phyloP scores from a whole-genome alignment of 1,284 basidiomycete genomes.

The Microbotryomycetes sp. region DNA sequence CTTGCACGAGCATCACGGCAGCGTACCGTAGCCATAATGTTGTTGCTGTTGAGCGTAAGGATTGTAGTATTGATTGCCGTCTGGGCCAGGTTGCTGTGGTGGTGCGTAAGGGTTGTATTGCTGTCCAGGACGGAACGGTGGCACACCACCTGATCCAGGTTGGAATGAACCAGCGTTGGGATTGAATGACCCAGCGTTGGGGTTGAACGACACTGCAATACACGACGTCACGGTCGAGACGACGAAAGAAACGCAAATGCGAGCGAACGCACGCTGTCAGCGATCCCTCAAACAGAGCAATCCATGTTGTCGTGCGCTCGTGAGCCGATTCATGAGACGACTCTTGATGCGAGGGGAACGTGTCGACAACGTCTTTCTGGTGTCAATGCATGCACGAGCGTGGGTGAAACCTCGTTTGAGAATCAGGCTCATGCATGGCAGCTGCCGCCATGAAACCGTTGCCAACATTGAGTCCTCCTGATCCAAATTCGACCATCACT shows the following conservation, averaged over 20 bases:
- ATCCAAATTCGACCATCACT: too few species aligned
- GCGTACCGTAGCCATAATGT: constrained; percentile 29
- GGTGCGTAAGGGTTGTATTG: constrained; percentile 14
- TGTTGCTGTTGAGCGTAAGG: constrained; percentile 39
- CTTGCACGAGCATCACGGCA: constrained; percentile 28
- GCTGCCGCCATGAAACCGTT: too few species aligned
- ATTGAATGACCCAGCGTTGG: constrained; percentile 35
- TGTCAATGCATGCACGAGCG: too few species aligned
- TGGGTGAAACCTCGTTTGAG: too few species aligned
- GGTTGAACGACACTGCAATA: constrained; percentile 34
- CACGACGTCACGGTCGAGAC: background rate
- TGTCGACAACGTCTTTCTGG: too few species aligned
- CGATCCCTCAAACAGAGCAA: too few species aligned
- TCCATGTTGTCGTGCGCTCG: too few species aligned
- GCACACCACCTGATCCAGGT: constrained; percentile 25
- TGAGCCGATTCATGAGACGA: too few species aligned
- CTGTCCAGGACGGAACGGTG: constrained; percentile 30
- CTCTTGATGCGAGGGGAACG: too few species aligned
- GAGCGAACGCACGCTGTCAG: too few species aligned
- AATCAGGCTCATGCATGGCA: too few species aligned
- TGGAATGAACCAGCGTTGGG: constrained; percentile 30
- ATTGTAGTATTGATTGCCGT: constrained; percentile 36
- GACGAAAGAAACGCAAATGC: background rate
- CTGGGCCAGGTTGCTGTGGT: constrained; percentile 5
- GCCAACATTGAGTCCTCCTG: too few species aligned